A percentile compares a stretch with the other conserved stretches of the same genome.
These are phyloP conservation scores for Phialophora chinensis DNA, from an alignment of 2,329 filamentous ascomycete species.

Conservation along the genomic window DNA sequence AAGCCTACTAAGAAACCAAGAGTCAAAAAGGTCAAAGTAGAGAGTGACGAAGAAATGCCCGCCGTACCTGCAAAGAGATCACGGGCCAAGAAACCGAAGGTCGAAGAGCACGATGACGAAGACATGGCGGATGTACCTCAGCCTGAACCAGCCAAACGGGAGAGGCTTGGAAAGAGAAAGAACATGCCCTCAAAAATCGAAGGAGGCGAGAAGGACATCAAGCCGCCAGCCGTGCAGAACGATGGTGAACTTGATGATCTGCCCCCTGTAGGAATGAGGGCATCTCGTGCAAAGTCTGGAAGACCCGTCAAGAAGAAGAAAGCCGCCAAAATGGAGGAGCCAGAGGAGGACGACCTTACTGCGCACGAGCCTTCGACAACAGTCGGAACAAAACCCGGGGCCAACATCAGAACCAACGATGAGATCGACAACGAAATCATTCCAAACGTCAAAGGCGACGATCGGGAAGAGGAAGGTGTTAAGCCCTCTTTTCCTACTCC, in stretches of 20 bases:
- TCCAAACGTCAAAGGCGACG: neutral
- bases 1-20: constrained; percentile 45
- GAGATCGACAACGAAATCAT: neutral
- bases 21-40: constrained; percentile 57
- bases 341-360: neutral
- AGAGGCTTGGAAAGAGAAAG: constrained; percentile 6
- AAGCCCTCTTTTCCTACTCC: neutral
- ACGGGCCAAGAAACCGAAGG: constrained; percentile 41
- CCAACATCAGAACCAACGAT: too few species aligned
- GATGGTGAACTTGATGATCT: neutral
- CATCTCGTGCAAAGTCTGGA: too few species aligned
- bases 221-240: neutral
- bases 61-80: constrained; percentile 1
- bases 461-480: neutral
- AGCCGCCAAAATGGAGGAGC: neutral
- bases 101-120: constrained; percentile 39
- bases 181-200: neutral
- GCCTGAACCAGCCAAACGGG: constrained; percentile 3
- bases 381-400: too few species aligned
- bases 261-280: neutral
- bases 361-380: too few species aligned
- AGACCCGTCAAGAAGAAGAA: neutral
- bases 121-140: constrained; percentile 27
- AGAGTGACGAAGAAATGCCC: constrained; percentile 24
- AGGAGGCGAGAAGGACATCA: neutral